phyloP scores from a whole-genome alignment of 768 basidiomycete genomes.

The Lanmaoa pseudosensibilis region DNA sequence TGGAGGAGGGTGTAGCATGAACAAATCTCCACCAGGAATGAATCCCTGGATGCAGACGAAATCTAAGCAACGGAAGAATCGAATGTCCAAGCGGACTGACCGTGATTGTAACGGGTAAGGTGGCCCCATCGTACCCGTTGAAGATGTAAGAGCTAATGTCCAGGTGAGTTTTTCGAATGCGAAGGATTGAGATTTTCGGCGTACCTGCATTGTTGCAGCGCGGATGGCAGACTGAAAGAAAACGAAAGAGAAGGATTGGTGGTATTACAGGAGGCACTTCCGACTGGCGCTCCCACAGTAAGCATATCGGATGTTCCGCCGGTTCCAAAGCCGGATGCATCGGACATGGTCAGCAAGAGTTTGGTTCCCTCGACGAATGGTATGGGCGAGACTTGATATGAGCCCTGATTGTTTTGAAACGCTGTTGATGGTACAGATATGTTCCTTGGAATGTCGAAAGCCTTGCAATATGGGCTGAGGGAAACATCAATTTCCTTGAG shows the following conservation, averaged over 20 bases:
- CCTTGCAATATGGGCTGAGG: conserved; percentile 35
- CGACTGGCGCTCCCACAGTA: conserved; percentile 47
- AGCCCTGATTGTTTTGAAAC: conserved; percentile 53
- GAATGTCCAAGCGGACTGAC: conserved; percentile 35
- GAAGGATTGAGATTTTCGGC: conserved; percentile 8
- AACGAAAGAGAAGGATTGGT: conserved; percentile 46
- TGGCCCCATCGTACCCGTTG: conserved; percentile 43
- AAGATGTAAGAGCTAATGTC: conserved; percentile 46
- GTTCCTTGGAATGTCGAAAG: conserved; percentile 53
- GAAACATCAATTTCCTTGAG: not conserved
- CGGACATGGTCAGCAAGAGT: conserved; percentile 67
- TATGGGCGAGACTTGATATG: conserved; percentile 47
- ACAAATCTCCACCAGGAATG: conserved; percentile 59
- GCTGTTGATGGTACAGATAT: conserved; percentile 55
- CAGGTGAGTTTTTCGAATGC: conserved; percentile 4
- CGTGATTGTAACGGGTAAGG: conserved; percentile 53
- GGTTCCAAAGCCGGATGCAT: conserved; percentile 64
- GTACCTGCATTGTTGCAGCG: conserved; percentile 64
- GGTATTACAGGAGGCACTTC: conserved; percentile 47
- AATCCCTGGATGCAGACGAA: conserved; percentile 42
- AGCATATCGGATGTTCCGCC: conserved; percentile 58
- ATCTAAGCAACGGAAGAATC: not conserved
- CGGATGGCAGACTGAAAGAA: conserved; percentile 47
- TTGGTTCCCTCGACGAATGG: conserved; percentile 39
- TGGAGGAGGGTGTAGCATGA: conserved; percentile 44